Evolutionary conservation across 2,329 filamentous ascomycete genomes (phyloP).

Genomic region (Cladosporium colombiae): DNA sequence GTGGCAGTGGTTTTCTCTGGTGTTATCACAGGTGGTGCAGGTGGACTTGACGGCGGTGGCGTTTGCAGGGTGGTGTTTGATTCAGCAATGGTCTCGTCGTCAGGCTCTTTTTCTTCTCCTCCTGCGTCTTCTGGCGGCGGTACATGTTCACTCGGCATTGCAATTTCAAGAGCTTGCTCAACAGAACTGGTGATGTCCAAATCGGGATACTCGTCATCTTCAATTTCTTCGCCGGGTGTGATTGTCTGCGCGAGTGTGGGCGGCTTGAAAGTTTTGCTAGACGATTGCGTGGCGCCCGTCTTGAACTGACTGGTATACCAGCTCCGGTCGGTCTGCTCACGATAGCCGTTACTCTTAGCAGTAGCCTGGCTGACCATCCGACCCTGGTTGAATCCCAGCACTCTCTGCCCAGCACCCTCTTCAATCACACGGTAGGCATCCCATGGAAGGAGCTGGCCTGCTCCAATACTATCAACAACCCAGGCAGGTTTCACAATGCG

Average conservation of each 20-base stretch:
- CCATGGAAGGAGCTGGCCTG: slow-evolving; percentile 83
- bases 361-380: slow-evolving; percentile 68
- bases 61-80: slow-evolving; percentile 24
- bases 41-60: slow-evolving; percentile 26
- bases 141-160: slow-evolving; percentile 13
- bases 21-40: neutral
- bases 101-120: slow-evolving; percentile 17
- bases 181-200: slow-evolving; percentile 39
- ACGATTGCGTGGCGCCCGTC: neutral
- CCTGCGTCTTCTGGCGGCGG: slow-evolving; percentile 5
- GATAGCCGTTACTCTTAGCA: slow-evolving; percentile 65
- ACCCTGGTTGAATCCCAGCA: slow-evolving; percentile 65
- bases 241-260: slow-evolving; percentile 30
- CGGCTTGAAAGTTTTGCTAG: slow-evolving; percentile 21
- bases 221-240: slow-evolving; percentile 35
- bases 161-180: slow-evolving; percentile 32
- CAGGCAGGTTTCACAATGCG: slow-evolving; percentile 92
- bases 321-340: slow-evolving; percentile 76
- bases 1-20: neutral
- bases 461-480: slow-evolving; percentile 85
- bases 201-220: slow-evolving; percentile 36
- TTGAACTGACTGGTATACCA: slow-evolving; percentile 76
- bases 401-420: slow-evolving; percentile 78
- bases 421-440: slow-evolving; percentile 79
- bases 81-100: slow-evolving; percentile 18